Base-by-base conservation (phyloP, 2,329 filamentous ascomycete genomes). In the Hypocreales sp. region DNA sequence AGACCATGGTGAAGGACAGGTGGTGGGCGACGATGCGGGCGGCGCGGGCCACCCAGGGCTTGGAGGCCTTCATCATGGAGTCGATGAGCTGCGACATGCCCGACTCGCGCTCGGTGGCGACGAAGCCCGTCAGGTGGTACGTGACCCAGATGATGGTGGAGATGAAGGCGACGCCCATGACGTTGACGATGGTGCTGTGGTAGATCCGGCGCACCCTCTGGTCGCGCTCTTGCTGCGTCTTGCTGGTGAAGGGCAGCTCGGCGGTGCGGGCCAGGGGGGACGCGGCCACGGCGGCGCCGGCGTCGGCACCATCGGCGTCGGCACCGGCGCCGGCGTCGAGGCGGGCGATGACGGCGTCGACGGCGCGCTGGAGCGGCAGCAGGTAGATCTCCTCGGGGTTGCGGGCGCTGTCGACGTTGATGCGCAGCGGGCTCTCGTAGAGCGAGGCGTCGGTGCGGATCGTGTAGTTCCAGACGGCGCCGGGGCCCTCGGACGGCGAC, bases 21-120 rank as follows among this genome's bases (percentile, higher is more conserved):
- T 92, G 82, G 34, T 84, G 76, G 0, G 84, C 74, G 7, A 86
- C 45, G 10, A 92, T 62, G n/a, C 86, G 67, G 2, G 79, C 76
- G 14, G 72, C 69, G 51, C 87, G 81, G 8, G 79, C 73, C 42
- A 82, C 64, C 81, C 82, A 92, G 23, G 69, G 60, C 26, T 64
- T 64, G 29, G 65, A 64, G 30, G 80, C 80, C 1, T 81, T 78
- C 62, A 90, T 86, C 82, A 92, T 93, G 29, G 82, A 78, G 51
- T 94, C 86, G 23, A 94, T 72, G 16, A 94, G 61, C 35, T 84
- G 80, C 5, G 81, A 81, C 67, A 93, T 90, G 31, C 84, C 86
- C 11, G 73, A 61, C 55, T 94, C 86, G 30, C 86, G 64, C 53
- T 94, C 86, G 2, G 75, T 72, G 7, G 86, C 84, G 47, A 92